A percentile compares a stretch with the other conserved stretches of the same genome.
phyloP scores from a whole-genome alignment of 139 green algal genomes.

The Asterochloris sp. region DNA sequence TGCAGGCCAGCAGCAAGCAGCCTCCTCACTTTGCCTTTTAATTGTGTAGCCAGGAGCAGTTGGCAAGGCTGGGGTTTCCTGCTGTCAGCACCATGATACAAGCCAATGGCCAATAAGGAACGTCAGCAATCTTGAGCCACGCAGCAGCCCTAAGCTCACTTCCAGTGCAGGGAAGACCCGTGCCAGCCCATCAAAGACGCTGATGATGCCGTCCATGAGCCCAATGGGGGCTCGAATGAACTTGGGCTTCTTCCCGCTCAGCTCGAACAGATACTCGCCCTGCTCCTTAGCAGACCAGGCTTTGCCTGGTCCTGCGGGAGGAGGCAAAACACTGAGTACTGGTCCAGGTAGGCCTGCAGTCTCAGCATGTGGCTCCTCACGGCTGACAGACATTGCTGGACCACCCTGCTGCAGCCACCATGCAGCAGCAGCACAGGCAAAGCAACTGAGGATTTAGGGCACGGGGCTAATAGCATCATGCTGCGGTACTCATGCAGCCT shows the following conservation, averaged over 20 bases:
- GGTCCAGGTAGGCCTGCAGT: no score
- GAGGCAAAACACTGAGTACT: background rate
- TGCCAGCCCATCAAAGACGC: conserved; percentile 79
- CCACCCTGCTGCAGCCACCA: no score
- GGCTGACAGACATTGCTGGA: no score
- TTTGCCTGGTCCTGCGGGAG: conserved; percentile 62
- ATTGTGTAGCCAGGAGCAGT: no score
- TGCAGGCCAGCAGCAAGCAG: conserved; percentile 8
- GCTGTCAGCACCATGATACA: no score
- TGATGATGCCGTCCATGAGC: conserved; percentile 97
- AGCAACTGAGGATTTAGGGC: no score
- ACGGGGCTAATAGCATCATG: no score
- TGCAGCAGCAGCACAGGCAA: no score
- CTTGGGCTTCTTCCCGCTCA: conserved; percentile 77
- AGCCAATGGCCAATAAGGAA: background rate
- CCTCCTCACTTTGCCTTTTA: no score
- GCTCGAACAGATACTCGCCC: conserved; percentile 88
- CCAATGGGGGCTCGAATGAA: conserved; percentile 90
- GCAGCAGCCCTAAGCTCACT: conserved; percentile 40
- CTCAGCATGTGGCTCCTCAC: no score
- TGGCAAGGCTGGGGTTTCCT: no score
- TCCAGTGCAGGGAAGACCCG: conserved; percentile 79
- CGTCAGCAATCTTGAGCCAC: background rate
- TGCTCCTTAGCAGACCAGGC: conserved; percentile 88
- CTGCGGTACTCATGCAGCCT: no score